Percentiles rank a stretch among this genome's conserved stretches.
Conservation (phyloP, 2,329 filamentous ascomycete genomes). For the Fusarium floridanum region DNA sequence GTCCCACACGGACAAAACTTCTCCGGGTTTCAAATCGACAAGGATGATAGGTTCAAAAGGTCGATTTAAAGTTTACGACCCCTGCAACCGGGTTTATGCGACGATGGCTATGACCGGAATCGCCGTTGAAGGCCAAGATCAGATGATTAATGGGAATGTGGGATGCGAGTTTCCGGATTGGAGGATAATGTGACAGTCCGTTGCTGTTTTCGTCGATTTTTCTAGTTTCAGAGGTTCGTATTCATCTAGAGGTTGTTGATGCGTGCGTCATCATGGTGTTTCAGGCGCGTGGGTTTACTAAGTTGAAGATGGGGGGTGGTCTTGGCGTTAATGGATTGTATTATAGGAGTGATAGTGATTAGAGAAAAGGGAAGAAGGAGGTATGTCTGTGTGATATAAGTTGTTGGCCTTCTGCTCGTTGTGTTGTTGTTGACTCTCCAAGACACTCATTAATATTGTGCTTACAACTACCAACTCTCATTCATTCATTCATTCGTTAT, state of each 20-base stretch:
- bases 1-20: constrained; percentile 3
- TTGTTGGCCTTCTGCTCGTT: neutral
- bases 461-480: constrained; percentile 7
- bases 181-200: neutral
- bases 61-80: neutral
- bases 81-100: neutral
- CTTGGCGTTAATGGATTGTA: neutral
- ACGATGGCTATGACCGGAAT: neutral
- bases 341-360: neutral
- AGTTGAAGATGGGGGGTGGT: neutral
- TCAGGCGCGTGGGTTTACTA: neutral
- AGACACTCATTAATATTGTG: constrained; percentile 2
- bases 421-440: neutral
- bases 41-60: neutral
- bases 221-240: neutral
- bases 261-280: constrained; percentile 1
- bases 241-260: neutral
- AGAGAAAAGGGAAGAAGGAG: neutral
- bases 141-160: neutral
- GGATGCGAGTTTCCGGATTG: neutral
- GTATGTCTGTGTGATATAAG: neutral
- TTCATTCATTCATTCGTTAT: constrained; percentile 21
- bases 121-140: neutral
- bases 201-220: neutral
- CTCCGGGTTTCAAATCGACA: constrained; percentile 1